Evolutionary conservation across 176 grass and related monocot species (phyloP), one percentile per base, ranked within the genome.

Genomic region (Aegilops tauschii): DNA sequence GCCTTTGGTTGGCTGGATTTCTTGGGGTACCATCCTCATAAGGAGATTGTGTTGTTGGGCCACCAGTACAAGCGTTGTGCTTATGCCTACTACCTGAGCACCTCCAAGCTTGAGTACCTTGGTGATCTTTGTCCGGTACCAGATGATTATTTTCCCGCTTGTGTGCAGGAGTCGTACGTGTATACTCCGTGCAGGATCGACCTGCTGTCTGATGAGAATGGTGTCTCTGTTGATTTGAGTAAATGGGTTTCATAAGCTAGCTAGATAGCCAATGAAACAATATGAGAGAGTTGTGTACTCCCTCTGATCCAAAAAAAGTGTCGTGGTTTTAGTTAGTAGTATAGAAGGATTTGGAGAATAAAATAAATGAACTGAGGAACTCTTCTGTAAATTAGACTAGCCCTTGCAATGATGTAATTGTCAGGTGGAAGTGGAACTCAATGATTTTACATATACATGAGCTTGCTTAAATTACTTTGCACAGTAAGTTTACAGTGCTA

Each of bases 151-250:
- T 25, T 4, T 47, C 42, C 40, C 8, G n/a, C 71, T 45, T 47
- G 45, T 40, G 39, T 47, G 3, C 71, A 45, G n/a, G 40, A 74
- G 71, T 45, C 71, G 6, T 74, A 47, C 28, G 23, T 74, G 39
- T 74, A 74, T 28, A 74, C 71, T 29, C 71, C 23, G 6, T 74
- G n/a, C 71, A 74, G 40, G 40, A 47, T 74, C 40, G 71, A 74
- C 12, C 12, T 74, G 11, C 40, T 49, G 17, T 47, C 6, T 73
- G 70, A 73, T 8, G 11, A 25, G 39, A 73, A 73, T 73, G 70
- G 70, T 73, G 44, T 40, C 27, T 47, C 5, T 8, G 69, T 73
- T 73, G 37, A 73, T 73, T 5, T 73, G 6, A 73, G 39, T 47
- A 47, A 12, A 16, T 73, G 70, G 70, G 36, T 42, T 13, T 1